Conservation (phyloP, 768 basidiomycete genomes). For the Hygrocybe punicea region DNA sequence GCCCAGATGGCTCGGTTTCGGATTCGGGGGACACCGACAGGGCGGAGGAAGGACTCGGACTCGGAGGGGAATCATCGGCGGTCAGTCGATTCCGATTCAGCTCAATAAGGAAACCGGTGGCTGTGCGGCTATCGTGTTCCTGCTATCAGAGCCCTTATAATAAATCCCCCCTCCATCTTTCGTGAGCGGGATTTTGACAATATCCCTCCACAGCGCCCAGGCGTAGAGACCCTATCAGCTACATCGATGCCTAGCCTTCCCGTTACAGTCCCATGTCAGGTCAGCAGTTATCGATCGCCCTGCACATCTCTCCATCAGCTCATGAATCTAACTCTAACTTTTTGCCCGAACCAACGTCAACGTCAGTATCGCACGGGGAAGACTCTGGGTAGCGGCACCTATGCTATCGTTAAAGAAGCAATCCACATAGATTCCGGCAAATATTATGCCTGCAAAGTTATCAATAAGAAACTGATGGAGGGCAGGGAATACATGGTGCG, state of each 20-base stretch:
- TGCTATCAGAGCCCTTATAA: background rate
- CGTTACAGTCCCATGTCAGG: constrained; percentile 4
- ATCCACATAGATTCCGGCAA: constrained; percentile 87
- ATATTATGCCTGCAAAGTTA: constrained; percentile 98
- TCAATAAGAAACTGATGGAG: constrained; percentile 99
- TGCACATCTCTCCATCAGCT: background rate
- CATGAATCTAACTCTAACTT: no score
- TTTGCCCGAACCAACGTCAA: no score
- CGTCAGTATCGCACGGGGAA: constrained; percentile 81
- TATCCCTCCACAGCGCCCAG: background rate
- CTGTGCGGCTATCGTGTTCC: background rate
- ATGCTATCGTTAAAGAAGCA: constrained; percentile 93
- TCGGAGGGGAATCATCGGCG: no score
- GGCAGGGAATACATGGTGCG: constrained; percentile 95
- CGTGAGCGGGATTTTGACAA: background rate
- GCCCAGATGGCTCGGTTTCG: background rate
- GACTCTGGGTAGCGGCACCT: constrained; percentile 87
- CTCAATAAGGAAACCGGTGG: no score
- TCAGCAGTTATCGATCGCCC: background rate
- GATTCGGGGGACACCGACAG: background rate
- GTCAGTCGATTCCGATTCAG: no score
- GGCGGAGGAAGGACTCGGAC: background rate
- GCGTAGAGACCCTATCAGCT: background rate
- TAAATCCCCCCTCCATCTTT: no score
- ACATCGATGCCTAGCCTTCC: background rate